Evolutionary conservation across 2,329 filamentous ascomycete species (phyloP).

Genomic region (Cordyceps militaris): DNA sequence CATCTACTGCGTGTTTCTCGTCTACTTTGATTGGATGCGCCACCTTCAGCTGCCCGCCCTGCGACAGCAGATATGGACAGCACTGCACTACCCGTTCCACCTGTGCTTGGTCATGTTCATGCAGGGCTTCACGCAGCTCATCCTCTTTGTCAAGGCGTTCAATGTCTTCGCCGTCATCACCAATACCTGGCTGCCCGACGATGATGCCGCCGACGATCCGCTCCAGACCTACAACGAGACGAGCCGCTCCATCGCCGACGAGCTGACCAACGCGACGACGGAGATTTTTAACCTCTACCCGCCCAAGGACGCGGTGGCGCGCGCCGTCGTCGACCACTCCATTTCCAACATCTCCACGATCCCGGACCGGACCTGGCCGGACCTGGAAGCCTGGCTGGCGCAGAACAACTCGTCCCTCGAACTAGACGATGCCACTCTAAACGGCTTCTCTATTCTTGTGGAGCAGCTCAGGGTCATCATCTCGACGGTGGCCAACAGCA

Average conservation of each 20-base stretch:
- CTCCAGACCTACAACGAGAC: conserved; percentile 8
- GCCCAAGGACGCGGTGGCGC: conserved; percentile 19
- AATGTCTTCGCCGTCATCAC: conserved; percentile 22
- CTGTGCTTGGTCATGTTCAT: conserved; percentile 56
- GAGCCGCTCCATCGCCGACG: conserved; percentile 16
- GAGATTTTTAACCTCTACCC: conserved; percentile 23
- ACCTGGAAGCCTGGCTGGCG: conserved; percentile 10
- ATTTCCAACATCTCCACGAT: conserved; percentile 24
- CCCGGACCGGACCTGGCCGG: conserved; percentile 23
- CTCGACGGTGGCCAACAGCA: conserved; percentile 3
- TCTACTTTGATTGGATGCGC: conserved; percentile 57
- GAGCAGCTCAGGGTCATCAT: neutral
- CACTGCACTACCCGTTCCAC: conserved; percentile 57
- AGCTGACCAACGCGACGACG: conserved; percentile 15
- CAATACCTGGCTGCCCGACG: neutral
- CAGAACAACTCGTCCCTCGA: conserved; percentile 11
- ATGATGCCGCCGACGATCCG: neutral
- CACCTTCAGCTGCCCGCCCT: conserved; percentile 50
- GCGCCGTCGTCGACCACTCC: conserved; percentile 18
- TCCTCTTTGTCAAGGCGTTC: conserved; percentile 37
- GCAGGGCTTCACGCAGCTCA: conserved; percentile 54
- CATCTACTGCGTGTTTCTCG: conserved; percentile 40
- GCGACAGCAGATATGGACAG: conserved; percentile 52
- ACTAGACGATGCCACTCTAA: conserved; percentile 3
- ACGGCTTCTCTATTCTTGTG: neutral